Evolutionary conservation across 2,329 filamentous ascomycete genomes (phyloP).

Genomic region (Paraphoma chrysanthemicola): DNA sequence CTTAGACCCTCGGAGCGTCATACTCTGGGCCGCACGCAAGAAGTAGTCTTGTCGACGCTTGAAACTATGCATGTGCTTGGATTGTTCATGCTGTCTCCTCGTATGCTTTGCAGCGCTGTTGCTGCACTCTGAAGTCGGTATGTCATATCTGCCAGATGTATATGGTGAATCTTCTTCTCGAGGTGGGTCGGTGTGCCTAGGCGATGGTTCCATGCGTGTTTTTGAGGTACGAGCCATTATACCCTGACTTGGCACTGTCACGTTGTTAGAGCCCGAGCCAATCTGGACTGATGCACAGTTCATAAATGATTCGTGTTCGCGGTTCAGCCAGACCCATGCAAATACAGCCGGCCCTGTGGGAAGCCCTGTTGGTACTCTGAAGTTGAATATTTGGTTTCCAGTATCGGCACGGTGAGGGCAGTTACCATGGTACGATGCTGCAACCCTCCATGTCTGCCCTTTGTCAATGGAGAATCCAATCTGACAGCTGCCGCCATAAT

Average conservation of each 20-base stretch:
- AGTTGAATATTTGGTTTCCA: slow-evolving; percentile 49
- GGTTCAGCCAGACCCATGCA: slow-evolving; percentile 56
- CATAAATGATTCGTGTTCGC: slow-evolving; percentile 55
- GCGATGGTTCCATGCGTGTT: background rate
- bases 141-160: background rate
- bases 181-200: background rate
- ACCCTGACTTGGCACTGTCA: slow-evolving; percentile 4
- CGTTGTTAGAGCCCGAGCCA: slow-evolving; percentile 15
- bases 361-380: slow-evolving; percentile 51
- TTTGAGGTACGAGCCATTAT: background rate
- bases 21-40: background rate
- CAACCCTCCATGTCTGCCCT: slow-evolving; percentile 52
- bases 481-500: slow-evolving; percentile 54
- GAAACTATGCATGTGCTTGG: too few relatives aligned
- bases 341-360: slow-evolving; percentile 48
- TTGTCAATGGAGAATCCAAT: slow-evolving; percentile 51
- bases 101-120: too few relatives aligned
- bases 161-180: too few relatives aligned
- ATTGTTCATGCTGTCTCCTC: too few relatives aligned
- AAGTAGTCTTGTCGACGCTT: background rate
- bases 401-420: slow-evolving; percentile 50
- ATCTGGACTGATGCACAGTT: slow-evolving; percentile 54
- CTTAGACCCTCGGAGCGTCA: too few relatives aligned
- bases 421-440: slow-evolving; percentile 52
- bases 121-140: too few relatives aligned